Conservation (phyloP, 129 eudicot species). For the Flaveria ramosissima region DNA sequence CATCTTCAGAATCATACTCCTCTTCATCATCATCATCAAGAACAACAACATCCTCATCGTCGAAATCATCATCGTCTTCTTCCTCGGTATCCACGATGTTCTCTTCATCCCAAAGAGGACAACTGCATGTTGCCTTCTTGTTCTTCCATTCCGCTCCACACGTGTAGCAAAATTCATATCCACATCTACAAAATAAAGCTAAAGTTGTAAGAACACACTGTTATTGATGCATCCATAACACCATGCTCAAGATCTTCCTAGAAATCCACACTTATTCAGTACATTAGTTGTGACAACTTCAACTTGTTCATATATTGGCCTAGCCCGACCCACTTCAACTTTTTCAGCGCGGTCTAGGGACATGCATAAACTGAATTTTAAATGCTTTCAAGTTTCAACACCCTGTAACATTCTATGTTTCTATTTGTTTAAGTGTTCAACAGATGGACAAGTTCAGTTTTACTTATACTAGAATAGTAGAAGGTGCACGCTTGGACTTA, state of each 20-base stretch:
- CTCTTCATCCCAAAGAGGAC: constrained; percentile 52
- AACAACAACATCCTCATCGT: neutral
- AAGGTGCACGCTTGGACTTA: neutral
- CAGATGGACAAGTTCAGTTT: no score
- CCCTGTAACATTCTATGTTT: no score
- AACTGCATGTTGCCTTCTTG: constrained; percentile 70
- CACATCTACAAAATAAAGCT: constrained; percentile 55
- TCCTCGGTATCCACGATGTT: constrained; percentile 2
- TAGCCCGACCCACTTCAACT: no score
- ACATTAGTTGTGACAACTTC: neutral
- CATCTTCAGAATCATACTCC: neutral
- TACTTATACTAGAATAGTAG: no score
- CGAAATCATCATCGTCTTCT: neutral
- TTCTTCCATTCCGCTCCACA: constrained; percentile 93
- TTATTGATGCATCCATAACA: neutral
- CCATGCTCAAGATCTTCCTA: neutral
- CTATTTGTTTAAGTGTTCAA: no score
- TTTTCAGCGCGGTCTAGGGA: no score
- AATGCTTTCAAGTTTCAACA: no score
- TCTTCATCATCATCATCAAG: neutral
- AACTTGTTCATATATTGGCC: neutral
- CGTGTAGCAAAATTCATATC: constrained; percentile 79
- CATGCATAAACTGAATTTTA: no score
- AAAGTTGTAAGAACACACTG: neutral
- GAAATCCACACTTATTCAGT: neutral